phyloP scores from a whole-genome alignment of 768 basidiomycete species.

The Pleurotus sapidus region DNA sequence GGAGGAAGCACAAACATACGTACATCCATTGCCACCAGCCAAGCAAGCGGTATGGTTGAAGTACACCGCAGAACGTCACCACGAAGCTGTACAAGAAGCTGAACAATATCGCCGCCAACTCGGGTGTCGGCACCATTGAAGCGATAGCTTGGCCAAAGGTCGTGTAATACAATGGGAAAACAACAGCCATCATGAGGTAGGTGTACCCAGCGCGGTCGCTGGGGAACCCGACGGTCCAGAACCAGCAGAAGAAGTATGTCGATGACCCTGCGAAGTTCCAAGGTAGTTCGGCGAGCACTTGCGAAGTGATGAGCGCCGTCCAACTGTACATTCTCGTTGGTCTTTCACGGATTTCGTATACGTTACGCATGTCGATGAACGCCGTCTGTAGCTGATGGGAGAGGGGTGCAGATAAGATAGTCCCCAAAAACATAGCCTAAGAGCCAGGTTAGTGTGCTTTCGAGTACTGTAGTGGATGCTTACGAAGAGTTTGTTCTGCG shows the following conservation, averaged over 20 bases:
- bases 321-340: conserved; percentile 64
- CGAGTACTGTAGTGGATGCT: conserved; percentile 19
- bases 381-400: conserved; percentile 63
- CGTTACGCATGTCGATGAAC: conserved; percentile 53
- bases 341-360: conserved; percentile 68
- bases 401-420: conserved; percentile 49
- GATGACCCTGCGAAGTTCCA: conserved; percentile 63
- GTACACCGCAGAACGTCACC: conserved; percentile 57
- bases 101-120: conserved; percentile 53
- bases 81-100: conserved; percentile 55
- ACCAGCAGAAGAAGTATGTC: conserved; percentile 70
- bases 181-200: conserved; percentile 32
- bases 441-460: neutral
- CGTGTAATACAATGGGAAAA: conserved; percentile 41
- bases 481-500: conserved; percentile 66
- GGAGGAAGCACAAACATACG: neutral
- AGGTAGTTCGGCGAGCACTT: conserved; percentile 56
- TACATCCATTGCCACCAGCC: conserved; percentile 74
- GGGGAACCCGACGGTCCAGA: conserved; percentile 65
- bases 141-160: conserved; percentile 52
- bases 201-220: conserved; percentile 53
- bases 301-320: conserved; percentile 54
- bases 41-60: conserved; percentile 57
- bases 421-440: conserved; percentile 56
- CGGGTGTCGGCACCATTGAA: conserved; percentile 51